Conservation (phyloP, 1,139 yeast genomes). For the Debaryomyces subglobosus region DNA sequence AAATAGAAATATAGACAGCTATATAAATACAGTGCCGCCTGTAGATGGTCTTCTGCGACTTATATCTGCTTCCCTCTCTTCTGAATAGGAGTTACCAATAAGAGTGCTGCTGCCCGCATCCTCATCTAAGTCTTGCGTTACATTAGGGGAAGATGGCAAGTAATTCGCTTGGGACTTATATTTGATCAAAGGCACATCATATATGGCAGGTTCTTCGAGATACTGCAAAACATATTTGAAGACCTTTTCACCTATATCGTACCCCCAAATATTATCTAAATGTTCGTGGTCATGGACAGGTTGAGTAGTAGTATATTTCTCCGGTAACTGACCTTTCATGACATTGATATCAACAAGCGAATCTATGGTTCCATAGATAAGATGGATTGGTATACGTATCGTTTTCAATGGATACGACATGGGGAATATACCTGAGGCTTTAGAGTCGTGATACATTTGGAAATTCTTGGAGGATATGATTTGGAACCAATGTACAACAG, state of each 20-base stretch:
- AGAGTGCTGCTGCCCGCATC: not conserved
- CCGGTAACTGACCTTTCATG: constrained; percentile 61
- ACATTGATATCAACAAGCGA: constrained; percentile 83
- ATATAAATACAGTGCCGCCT: constrained; percentile 21
- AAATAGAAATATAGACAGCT: constrained; percentile 5
- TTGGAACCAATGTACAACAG: constrained; percentile 97
- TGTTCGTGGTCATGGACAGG: constrained; percentile 77
- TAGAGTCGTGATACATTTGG: constrained; percentile 81
- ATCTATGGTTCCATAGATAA: constrained; percentile 80
- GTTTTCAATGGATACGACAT: constrained; percentile 52
- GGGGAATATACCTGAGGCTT: constrained; percentile 40
- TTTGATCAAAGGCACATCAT: not conserved
- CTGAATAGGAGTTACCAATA: not conserved
- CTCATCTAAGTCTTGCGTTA: not conserved
- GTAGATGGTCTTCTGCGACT: constrained; percentile 17
- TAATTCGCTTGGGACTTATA: not conserved
- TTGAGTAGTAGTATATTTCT: constrained; percentile 33
- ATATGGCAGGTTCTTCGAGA: constrained; percentile 21
- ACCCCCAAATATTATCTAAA: constrained; percentile 88
- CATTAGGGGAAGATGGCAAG: not conserved
- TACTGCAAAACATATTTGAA: constrained; percentile 52
- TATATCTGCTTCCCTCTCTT: not conserved
- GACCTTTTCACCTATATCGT: constrained; percentile 53
- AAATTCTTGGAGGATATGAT: constrained; percentile 78
- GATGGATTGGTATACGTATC: constrained; percentile 68